Base-by-base conservation (phyloP, 78 protist species). In the Neovahlkampfia damariscottae region DNA sequence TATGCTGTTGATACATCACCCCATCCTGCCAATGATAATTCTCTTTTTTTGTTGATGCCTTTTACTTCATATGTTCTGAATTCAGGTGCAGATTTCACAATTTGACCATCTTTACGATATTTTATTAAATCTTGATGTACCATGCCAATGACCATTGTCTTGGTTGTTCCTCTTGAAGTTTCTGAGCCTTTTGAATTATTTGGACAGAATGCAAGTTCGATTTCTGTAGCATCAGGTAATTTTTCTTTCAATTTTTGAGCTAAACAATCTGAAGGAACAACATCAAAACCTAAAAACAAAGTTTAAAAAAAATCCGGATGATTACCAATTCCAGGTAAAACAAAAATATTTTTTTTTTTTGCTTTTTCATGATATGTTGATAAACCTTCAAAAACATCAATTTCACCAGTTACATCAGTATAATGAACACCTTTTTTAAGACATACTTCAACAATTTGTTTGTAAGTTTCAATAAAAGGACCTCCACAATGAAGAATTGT, bases 81-180 rank as follows among this genome's bases (percentile, higher is more conserved):
- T 50, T 19, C 62, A n/a, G 62, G 62, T n/a, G n/a, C n/a, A n/a
- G n/a, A n/a, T n/a, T n/a, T n/a, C 19, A 50, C 19, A 19, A 50
- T 50, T 19, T 50, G 19, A n/a, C 62, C 62, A 50, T 50, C 62
- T 50, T 19, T 50, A 50, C 62, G 62, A 50, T 19, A n/a, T 19
- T 19, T 19, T n/a, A n/a, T n/a, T n/a, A n/a, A n/a, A n/a, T 50
- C 62, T 50, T 19, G 62, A 19, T 50, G 19, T 19, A 19, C 62
- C 62, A 50, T n/a, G 19, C 62, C 62, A n/a, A 50, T n/a, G 34
- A 50, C 62, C 62, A 50, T 50, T 50, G 62, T 50, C 62, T 50
- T 50, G 19, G 62, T 19, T 19, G 62, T 50, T n/a, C 62, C 62
- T 19, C 19, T 19, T 19, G 34, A n/a, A 19, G 19, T 19, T 50